Evolutionary conservation across 1,139 yeast genomes (phyloP), one percentile per base, ranked within the genome.

Genomic region (Kodamaea alishanica): DNA sequence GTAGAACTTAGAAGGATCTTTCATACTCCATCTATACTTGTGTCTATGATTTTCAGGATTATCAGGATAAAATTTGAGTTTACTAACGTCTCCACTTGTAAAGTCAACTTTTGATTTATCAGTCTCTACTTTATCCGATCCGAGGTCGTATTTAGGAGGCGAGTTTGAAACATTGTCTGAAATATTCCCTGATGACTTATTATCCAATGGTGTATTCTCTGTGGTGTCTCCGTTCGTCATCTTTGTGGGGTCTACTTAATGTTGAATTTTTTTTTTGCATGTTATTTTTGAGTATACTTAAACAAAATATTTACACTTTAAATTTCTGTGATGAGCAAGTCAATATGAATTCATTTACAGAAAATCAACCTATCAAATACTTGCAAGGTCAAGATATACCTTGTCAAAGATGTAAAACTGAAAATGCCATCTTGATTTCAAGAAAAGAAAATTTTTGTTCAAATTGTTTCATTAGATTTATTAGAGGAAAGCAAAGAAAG

Each of bases 11-110:
- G 95, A 82, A 2, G 95, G 85, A 32, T 78, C 89, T 53, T 90
- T 89, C 58, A 70, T 64, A 5, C 75, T 61, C 69, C 82, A 82
- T 41, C 75, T 66, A 47, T 77, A 76, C 51, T 79, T 77, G 55
- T 81, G 87, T 25, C 75, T 63, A 44, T 78, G 75, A 43, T 74
- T 74, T 10, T 80, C 74, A 5, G 90, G 90, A 39, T 81, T 79
- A 50, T 89, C 97, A 0, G 97, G 97, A 52, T 86, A 89, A 56
- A 80, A 87, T 54, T 81, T 81, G 58, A 66, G 75, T 27, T 79
- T 71, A 2, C 77, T 79, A 2, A 67, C 68, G 2, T 69, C 65
- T 9, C 78, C 81, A 38, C 65, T 53, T 3, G 84, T 74, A 58
- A 83, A 84, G 52, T 82, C 75, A 7, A 84, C 78, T 41, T 73